Evolutionary conservation across 495 filamentous ascomycete genomes (phyloP).

Genomic region (Penicillium steckii): DNA sequence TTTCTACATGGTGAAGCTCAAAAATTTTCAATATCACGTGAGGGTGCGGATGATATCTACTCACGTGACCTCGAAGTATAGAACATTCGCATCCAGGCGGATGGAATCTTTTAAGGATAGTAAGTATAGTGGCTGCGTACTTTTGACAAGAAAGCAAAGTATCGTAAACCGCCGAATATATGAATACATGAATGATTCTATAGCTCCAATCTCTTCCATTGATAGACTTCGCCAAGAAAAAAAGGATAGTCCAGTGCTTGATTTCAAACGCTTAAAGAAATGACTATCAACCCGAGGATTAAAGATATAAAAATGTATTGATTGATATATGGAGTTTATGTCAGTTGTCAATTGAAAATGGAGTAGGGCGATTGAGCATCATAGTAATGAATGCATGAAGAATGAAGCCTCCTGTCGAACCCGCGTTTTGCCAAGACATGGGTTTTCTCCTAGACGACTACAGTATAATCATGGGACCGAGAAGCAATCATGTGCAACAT

Average conservation of each 20-base stretch:
- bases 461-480: background rate
- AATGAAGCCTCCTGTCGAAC: background rate
- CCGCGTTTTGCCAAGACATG: background rate
- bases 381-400: background rate
- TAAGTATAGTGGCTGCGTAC: background rate
- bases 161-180: too few species aligned
- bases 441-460: background rate
- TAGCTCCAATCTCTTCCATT: too few species aligned
- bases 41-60: slow-evolving; percentile 6
- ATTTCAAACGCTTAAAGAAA: too few species aligned
- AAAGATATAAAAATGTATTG: too few species aligned
- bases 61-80: slow-evolving; percentile 4
- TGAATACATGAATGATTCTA: too few species aligned
- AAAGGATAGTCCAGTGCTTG: too few species aligned
- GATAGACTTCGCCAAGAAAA: too few species aligned
- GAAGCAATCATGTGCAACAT: too few species aligned
- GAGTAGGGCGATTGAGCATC: background rate
- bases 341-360: too few species aligned
- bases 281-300: too few species aligned
- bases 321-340: too few species aligned
- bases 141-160: too few species aligned
- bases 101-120: background rate
- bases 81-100: background rate
- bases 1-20: background rate
- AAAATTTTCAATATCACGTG: slow-evolving; percentile 21